Percentiles rank a stretch among this genome's conserved stretches.
phyloP scores from a whole-genome alignment of 2,329 filamentous ascomycete genomes.

The Chrysoporthe cubensis region DNA sequence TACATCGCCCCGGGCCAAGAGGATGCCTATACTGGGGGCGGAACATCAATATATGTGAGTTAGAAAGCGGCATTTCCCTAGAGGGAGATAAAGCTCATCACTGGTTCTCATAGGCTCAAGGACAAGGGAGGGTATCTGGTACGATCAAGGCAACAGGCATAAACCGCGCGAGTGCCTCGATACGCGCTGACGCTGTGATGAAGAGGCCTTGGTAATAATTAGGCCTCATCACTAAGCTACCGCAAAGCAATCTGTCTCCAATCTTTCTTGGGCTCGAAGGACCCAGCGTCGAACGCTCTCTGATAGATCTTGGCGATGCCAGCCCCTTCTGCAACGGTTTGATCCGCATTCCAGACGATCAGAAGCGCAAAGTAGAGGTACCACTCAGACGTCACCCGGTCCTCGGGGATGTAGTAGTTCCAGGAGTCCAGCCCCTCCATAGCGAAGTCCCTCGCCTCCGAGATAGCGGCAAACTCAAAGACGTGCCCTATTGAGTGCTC shows the following conservation, averaged over 20 bases:
- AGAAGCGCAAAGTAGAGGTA: conserved; percentile 5
- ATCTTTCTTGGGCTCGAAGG: not conserved
- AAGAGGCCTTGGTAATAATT: no score
- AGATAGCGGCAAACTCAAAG: conserved; percentile 12
- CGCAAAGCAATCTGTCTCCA: conserved; percentile 9
- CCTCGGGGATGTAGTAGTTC: conserved; percentile 7
- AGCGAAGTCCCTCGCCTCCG: conserved; percentile 6
- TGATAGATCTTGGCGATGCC: not conserved
- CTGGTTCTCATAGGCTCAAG: no score
- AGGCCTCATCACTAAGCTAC: not conserved
- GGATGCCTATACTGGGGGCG: no score
- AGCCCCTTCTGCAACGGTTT: not conserved
- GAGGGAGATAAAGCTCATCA: no score
- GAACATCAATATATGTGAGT: no score
- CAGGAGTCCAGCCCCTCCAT: conserved; percentile 5
- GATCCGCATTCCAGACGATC: conserved; percentile 12
- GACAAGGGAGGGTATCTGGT: no score
- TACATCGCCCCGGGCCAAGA: no score
- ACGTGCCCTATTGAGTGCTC: not conserved
- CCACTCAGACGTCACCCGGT: not conserved
- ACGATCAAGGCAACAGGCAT: no score
- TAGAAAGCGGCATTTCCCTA: no score
- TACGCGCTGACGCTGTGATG: no score
- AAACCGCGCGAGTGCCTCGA: no score
- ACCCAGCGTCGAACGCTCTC: conserved; percentile 2